phyloP scores from a whole-genome alignment of 2,329 filamentous ascomycete species.

The Zarea fungicola region DNA sequence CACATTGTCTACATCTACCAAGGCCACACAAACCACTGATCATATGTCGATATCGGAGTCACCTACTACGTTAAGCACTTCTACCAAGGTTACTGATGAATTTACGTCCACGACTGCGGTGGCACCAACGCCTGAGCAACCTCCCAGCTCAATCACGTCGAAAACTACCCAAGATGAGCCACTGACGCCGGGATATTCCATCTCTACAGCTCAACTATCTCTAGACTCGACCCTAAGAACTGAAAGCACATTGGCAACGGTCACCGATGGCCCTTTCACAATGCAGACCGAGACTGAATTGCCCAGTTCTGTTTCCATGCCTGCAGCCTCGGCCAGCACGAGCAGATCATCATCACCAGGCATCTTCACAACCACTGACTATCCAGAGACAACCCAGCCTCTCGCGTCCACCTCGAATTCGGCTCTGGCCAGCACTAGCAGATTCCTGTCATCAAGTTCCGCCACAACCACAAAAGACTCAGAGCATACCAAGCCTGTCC shows the following conservation, averaged over 20 bases:
- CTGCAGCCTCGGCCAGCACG: not conserved
- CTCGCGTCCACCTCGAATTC: not conserved
- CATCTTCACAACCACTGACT: not conserved
- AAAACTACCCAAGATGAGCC: not conserved
- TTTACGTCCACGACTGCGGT: not conserved
- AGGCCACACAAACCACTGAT: not conserved
- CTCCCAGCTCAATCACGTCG: not conserved
- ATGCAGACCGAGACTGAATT: not conserved
- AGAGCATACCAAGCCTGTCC: not conserved
- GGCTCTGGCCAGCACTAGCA: not conserved
- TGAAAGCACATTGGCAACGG: not conserved
- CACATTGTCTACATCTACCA: not conserved
- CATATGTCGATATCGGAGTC: not conserved
- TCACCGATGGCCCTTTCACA: not conserved
- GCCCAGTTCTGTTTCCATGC: not conserved
- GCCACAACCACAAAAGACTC: not conserved
- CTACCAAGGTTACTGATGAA: not conserved
- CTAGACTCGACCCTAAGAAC: not conserved
- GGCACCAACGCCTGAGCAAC: not conserved
- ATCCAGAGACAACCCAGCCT: not conserved
- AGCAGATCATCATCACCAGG: not conserved
- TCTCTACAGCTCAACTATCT: not conserved
- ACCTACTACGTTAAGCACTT: not conserved
- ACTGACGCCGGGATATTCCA: not conserved
- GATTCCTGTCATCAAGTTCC: not conserved